phyloP scores from a whole-genome alignment of 345 rosid genomes.

The Raphanus sativus region DNA sequence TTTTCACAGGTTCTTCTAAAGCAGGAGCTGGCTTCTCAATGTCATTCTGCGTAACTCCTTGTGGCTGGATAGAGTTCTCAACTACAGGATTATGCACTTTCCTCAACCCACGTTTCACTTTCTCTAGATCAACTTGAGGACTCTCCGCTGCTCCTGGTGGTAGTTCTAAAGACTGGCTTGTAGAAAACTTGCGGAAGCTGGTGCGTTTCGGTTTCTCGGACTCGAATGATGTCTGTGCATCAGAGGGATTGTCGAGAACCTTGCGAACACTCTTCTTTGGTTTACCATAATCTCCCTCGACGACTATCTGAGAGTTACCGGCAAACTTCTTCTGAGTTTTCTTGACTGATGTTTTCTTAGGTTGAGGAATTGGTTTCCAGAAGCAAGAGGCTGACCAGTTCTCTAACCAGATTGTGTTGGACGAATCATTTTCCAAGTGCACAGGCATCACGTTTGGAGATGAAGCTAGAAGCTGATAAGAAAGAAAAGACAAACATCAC shows the following conservation, averaged over 20 bases:
- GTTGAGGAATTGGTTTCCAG: slow-evolving; percentile 73
- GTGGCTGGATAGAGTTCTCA: slow-evolving; percentile 56
- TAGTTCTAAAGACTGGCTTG: slow-evolving; percentile 52
- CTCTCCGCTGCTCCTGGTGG: slow-evolving; percentile 45
- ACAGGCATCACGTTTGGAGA: slow-evolving; percentile 65
- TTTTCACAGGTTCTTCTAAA: slow-evolving; percentile 43
- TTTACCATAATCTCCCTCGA: slow-evolving; percentile 55
- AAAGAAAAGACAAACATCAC: slow-evolving; percentile 26
- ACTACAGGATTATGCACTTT: slow-evolving; percentile 72
- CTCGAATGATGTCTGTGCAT: slow-evolving; percentile 47
- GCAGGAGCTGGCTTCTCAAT: slow-evolving; percentile 52
- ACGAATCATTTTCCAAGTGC: slow-evolving; percentile 44
- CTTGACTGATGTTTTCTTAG: slow-evolving; percentile 45
- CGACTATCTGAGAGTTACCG: slow-evolving; percentile 42
- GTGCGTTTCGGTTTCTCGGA: slow-evolving; percentile 73
- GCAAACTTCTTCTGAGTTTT: slow-evolving; percentile 60
- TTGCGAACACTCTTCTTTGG: slow-evolving; percentile 63
- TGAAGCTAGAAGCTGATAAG: slow-evolving; percentile 68
- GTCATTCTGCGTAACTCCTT: slow-evolving; percentile 53
- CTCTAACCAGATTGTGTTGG: slow-evolving; percentile 66
- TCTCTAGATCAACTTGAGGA: slow-evolving; percentile 81
- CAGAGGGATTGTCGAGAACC: slow-evolving; percentile 45
- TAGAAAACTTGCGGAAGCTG: slow-evolving; percentile 53
- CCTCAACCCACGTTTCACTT: slow-evolving; percentile 80
- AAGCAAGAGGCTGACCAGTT: slow-evolving; percentile 70